phyloP scores from a whole-genome alignment of 306 rosid species.

The Fagus crenata region DNA sequence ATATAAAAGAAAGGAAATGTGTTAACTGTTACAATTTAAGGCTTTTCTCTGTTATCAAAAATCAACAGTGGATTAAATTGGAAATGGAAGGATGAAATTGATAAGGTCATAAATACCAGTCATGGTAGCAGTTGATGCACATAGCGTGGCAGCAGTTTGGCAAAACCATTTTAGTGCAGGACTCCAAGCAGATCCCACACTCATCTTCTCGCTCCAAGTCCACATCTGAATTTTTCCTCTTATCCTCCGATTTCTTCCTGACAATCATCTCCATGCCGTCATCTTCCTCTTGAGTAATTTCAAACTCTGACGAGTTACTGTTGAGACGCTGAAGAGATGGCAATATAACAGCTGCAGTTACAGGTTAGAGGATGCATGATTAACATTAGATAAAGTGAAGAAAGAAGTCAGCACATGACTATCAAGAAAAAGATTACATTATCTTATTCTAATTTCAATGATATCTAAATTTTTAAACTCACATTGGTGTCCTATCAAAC shows the following conservation, averaged over 20 bases:
- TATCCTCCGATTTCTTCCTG: constrained; percentile 36
- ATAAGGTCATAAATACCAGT: constrained; percentile 46
- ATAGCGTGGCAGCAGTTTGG: constrained; percentile 80
- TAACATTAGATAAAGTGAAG: neutral
- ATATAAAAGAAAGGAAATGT: constrained; percentile 6
- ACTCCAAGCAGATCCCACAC: constrained; percentile 83
- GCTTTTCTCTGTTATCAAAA: neutral
- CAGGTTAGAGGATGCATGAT: constrained; percentile 13
- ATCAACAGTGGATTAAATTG: neutral
- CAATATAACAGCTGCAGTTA: constrained; percentile 64
- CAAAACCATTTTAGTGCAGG: constrained; percentile 68
- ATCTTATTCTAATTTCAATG: neutral
- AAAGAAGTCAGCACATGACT: neutral
- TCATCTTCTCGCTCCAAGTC: constrained; percentile 68
- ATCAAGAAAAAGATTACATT: neutral
- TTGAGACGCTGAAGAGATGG: constrained; percentile 72
- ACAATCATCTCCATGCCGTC: constrained; percentile 27
- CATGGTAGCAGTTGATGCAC: constrained; percentile 77
- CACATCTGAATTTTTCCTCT: constrained; percentile 32
- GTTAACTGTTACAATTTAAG: constrained; percentile 15
- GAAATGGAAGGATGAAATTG: neutral
- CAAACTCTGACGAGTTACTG: constrained; percentile 38
- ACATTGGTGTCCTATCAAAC: neutral
- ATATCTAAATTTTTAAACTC: neutral
- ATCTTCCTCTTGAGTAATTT: constrained; percentile 40